Evolutionary conservation across 1,139 yeast species (phyloP).

Genomic region (Blastobotrys ciferrii): DNA sequence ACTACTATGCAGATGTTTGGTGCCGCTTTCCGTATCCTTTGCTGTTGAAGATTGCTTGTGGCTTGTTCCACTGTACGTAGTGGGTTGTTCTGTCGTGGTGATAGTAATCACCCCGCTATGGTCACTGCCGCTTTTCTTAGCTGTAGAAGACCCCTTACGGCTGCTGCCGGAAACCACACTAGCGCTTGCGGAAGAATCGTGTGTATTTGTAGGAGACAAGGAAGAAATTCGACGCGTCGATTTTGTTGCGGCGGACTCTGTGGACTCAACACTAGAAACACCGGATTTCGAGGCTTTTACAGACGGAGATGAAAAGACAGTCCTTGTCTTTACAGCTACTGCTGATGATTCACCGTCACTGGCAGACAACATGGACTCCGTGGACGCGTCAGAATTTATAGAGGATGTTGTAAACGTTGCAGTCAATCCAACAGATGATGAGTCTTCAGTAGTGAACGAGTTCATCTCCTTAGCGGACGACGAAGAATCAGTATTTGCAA

Average conservation of each 20-base stretch:
- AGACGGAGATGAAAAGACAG: background rate
- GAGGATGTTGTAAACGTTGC: background rate
- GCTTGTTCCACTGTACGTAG: background rate
- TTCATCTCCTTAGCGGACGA: no score
- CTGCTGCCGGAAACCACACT: no score
- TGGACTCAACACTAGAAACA: no score
- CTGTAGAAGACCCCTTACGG: no score
- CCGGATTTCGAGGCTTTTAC: no score
- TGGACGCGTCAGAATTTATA: background rate
- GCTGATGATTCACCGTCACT: background rate
- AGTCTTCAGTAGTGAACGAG: background rate
- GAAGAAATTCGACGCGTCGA: no score
- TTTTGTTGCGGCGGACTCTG: no score
- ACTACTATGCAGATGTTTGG: no score
- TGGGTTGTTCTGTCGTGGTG: background rate
- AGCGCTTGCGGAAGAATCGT: background rate
- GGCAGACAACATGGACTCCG: background rate
- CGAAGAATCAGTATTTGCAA: conserved; percentile 11
- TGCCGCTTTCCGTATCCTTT: no score
- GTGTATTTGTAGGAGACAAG: no score
- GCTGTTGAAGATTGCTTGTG: background rate
- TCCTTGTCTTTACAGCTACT: background rate
- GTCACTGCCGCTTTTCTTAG: no score
- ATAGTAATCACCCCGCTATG: background rate
- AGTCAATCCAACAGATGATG: background rate